A percentile compares a stretch with the other conserved stretches of the same genome.
These are phyloP conservation scores for Podila epicladia DNA, from an alignment of 192 early-diverging fungal species.

Conservation along the genomic window DNA sequence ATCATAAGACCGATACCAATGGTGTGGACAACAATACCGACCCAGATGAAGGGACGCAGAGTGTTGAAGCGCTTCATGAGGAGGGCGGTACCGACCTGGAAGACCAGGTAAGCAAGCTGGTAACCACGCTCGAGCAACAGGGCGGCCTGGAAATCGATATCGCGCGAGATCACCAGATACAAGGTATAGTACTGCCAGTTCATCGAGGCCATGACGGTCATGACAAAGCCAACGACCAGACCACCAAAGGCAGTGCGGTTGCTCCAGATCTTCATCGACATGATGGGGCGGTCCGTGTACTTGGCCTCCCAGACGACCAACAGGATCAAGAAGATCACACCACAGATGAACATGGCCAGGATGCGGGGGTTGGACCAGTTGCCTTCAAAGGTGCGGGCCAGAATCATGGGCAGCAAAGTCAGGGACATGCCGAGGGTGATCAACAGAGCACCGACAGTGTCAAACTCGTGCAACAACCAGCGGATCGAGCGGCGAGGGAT, in stretches of 20 bases:
- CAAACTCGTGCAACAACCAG: slow-evolving; percentile 47
- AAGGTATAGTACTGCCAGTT: slow-evolving; percentile 48
- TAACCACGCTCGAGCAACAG: slow-evolving; percentile 37
- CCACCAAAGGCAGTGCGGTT: slow-evolving; percentile 45
- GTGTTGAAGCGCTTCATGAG: slow-evolving; percentile 38
- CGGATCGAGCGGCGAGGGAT: slow-evolving; percentile 13
- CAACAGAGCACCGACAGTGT: slow-evolving; percentile 35
- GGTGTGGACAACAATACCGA: slow-evolving; percentile 45
- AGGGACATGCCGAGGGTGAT: slow-evolving; percentile 34
- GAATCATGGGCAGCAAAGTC: slow-evolving; percentile 36
- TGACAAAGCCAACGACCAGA: slow-evolving; percentile 33
- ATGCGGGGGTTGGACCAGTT: slow-evolving; percentile 39
- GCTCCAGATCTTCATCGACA: slow-evolving; percentile 47
- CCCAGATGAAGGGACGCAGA: slow-evolving; percentile 35
- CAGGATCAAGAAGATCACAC: slow-evolving; percentile 18
- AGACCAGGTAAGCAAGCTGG: slow-evolving; percentile 32
- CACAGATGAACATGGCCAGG: slow-evolving; percentile 30
- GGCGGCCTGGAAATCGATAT: slow-evolving; percentile 5
- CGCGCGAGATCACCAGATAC: slow-evolving; percentile 36
- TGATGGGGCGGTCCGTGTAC: slow-evolving; percentile 38
- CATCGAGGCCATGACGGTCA: slow-evolving; percentile 45
- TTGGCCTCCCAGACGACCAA: slow-evolving; percentile 30
- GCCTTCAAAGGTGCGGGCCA: slow-evolving; percentile 27
- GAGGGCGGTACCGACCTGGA: slow-evolving; percentile 23
- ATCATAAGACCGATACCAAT: slow-evolving; percentile 47